Conservation (phyloP, 352 stramenopile genomes). For the Globisporangium megalacanthum region DNA sequence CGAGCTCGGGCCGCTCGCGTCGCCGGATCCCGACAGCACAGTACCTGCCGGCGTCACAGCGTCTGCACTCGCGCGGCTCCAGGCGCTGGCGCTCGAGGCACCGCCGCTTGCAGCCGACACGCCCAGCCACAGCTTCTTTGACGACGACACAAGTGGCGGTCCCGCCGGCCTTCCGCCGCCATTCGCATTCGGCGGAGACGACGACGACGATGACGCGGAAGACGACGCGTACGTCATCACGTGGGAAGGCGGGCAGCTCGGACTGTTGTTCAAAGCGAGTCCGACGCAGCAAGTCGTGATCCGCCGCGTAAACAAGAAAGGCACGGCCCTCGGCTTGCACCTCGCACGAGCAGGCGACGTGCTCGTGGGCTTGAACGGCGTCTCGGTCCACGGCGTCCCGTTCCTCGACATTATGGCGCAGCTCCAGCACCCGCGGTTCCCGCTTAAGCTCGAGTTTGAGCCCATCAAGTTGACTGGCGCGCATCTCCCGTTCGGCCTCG, state of each 20-base stretch:
- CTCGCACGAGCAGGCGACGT: conserved; percentile 69
- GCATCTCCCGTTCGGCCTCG: conserved; percentile 2
- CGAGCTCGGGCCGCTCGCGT: conserved; percentile 7
- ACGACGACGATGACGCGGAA: conserved; percentile 51
- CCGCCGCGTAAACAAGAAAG: conserved; percentile 70
- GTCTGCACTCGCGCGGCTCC: conserved; percentile 41
- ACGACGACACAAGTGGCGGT: background rate
- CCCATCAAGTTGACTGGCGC: conserved; percentile 37
- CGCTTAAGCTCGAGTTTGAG: conserved; percentile 62
- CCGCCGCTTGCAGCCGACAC: conserved; percentile 20
- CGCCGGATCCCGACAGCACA: too few relatives aligned
- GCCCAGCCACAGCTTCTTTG: too few relatives aligned
- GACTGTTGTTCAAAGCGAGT: conserved; percentile 67
- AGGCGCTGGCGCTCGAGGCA: conserved; percentile 35
- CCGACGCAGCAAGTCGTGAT: conserved; percentile 51
- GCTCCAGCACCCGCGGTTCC: conserved; percentile 55
- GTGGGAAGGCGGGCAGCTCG: conserved; percentile 60
- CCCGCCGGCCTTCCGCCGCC: background rate
- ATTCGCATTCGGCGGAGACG: conserved; percentile 23
- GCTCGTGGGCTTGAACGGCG: conserved; percentile 62
- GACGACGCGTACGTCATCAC: conserved; percentile 69
- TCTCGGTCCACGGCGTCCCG: conserved; percentile 34
- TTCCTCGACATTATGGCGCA: conserved; percentile 68
- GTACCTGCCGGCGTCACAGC: conserved; percentile 1
- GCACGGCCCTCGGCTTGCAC: conserved; percentile 47